These are phyloP conservation scores for Lodderomyces beijingensis DNA, from an alignment of 1,139 yeast species.

Conservation along the genomic window DNA sequence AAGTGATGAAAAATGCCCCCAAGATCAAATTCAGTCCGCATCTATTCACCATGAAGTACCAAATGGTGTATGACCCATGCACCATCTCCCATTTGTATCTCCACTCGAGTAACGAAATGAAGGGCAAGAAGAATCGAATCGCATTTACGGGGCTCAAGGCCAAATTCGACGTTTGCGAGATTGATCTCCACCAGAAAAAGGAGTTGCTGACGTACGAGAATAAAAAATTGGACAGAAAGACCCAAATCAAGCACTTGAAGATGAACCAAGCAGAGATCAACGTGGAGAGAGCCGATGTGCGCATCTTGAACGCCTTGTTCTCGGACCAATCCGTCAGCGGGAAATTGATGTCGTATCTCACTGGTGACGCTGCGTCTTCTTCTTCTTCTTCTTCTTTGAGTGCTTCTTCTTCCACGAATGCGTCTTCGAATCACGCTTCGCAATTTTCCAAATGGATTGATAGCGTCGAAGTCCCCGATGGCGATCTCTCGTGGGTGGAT, in stretches of 20 bases:
- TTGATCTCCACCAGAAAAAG: conserved; percentile 83
- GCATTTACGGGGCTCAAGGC: conserved; percentile 80
- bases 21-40: conserved; percentile 71
- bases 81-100: conserved; percentile 68
- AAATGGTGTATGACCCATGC: conserved; percentile 67
- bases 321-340: conserved; percentile 51
- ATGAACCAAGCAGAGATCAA: conserved; percentile 77
- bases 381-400: conserved; percentile 7
- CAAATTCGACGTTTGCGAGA: conserved; percentile 54
- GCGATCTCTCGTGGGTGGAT: conserved; percentile 72
- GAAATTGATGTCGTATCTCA: conserved; percentile 42
- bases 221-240: conserved; percentile 52
- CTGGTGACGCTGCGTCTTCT: conserved; percentile 17
- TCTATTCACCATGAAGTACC: conserved; percentile 76
- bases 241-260: conserved; percentile 54
- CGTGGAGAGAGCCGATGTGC: conserved; percentile 63
- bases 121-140: conserved; percentile 42
- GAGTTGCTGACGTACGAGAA: conserved; percentile 61
- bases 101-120: conserved; percentile 36
- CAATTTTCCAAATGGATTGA: conserved; percentile 19
- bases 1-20: conserved; percentile 22
- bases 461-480: conserved; percentile 34
- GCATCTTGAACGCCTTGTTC: conserved; percentile 67
- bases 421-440: conserved; percentile 1
- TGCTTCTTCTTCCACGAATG: neutral